Evolutionary conservation across 495 filamentous ascomycete species (phyloP).

Genomic region (Diplogelasinospora grovesii): DNA sequence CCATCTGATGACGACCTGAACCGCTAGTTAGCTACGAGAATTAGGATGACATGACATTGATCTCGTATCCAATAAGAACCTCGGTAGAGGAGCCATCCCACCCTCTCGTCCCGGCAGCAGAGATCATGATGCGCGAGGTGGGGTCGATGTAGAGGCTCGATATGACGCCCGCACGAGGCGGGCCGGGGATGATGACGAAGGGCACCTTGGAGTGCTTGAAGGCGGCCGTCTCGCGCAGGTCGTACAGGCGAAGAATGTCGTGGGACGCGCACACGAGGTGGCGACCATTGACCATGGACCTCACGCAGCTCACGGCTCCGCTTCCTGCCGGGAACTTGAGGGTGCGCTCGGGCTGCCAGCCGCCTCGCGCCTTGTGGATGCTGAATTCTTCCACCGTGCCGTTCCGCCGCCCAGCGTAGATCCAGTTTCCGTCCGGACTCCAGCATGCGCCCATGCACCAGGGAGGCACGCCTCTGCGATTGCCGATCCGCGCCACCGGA

Average conservation of each 20-base stretch:
- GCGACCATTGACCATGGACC: slow-evolving; percentile 86
- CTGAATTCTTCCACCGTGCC: slow-evolving; percentile 92
- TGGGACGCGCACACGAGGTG: slow-evolving; percentile 93
- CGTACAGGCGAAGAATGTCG: slow-evolving; percentile 90
- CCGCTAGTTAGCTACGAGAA: no score
- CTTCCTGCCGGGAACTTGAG: slow-evolving; percentile 88
- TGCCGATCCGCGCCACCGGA: slow-evolving; percentile 71
- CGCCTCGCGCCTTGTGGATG: slow-evolving; percentile 67
- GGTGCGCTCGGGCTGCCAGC: slow-evolving; percentile 60
- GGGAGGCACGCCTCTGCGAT: slow-evolving; percentile 66
- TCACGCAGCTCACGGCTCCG: slow-evolving; percentile 78
- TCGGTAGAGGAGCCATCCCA: slow-evolving; percentile 95
- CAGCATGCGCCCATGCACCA: slow-evolving; percentile 99
- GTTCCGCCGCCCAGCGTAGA: slow-evolving; percentile 89
- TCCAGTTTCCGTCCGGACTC: slow-evolving; percentile 91
- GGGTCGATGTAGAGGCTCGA: slow-evolving; percentile 78
- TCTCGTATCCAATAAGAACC: slow-evolving; percentile 91
- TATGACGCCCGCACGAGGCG: slow-evolving; percentile 81
- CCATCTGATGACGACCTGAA: no score
- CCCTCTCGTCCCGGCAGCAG: slow-evolving; percentile 80
- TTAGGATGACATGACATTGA: no score
- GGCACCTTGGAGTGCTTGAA: slow-evolving; percentile 76
- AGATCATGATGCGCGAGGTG: slow-evolving; percentile 84
- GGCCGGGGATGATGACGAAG: slow-evolving; percentile 90
- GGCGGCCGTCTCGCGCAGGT: slow-evolving; percentile 61